A percentile compares a stretch with the other conserved stretches of the same genome.
Conservation (phyloP, 164 flowering plant genomes). For the Akebia trifoliata region DNA sequence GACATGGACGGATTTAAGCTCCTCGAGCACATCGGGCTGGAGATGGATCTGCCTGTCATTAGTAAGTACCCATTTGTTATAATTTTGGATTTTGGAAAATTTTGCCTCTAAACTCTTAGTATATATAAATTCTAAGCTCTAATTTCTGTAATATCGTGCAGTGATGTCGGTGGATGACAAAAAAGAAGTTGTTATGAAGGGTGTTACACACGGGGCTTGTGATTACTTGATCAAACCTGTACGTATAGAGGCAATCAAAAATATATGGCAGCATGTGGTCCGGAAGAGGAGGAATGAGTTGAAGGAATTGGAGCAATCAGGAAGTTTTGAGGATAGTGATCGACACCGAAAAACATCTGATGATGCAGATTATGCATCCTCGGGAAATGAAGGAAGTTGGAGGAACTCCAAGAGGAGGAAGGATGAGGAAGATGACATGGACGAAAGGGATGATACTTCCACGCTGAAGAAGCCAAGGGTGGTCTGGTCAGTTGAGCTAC, state of each 20-base stretch:
- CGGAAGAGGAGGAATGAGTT: slow-evolving; percentile 69
- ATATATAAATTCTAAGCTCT: too few relatives aligned
- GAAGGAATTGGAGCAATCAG: slow-evolving; percentile 68
- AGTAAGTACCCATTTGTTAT: slow-evolving; percentile 40
- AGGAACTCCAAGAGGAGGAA: slow-evolving; percentile 62
- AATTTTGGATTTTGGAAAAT: neutral
- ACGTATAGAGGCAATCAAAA: slow-evolving; percentile 77
- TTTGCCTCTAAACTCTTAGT: neutral
- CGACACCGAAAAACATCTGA: slow-evolving; percentile 42
- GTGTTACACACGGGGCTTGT: slow-evolving; percentile 92
- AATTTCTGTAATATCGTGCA: slow-evolving; percentile 19
- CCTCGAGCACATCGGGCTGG: slow-evolving; percentile 69
- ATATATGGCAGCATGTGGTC: slow-evolving; percentile 96
- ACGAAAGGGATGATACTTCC: slow-evolving; percentile 61
- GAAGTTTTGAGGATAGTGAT: slow-evolving; percentile 66
- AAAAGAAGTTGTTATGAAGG: slow-evolving; percentile 78
- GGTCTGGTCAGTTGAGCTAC: slow-evolving; percentile 96
- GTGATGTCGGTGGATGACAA: slow-evolving; percentile 97
- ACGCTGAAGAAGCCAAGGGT: slow-evolving; percentile 82
- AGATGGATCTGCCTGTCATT: slow-evolving; percentile 88
- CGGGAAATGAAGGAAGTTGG: slow-evolving; percentile 76
- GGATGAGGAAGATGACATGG: slow-evolving; percentile 73
- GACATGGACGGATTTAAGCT: slow-evolving; percentile 96
- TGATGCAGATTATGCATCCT: slow-evolving; percentile 69
- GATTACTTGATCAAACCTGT: slow-evolving; percentile 91